Conservation (phyloP, 257 asterid species). For the Verbena officinalis region DNA sequence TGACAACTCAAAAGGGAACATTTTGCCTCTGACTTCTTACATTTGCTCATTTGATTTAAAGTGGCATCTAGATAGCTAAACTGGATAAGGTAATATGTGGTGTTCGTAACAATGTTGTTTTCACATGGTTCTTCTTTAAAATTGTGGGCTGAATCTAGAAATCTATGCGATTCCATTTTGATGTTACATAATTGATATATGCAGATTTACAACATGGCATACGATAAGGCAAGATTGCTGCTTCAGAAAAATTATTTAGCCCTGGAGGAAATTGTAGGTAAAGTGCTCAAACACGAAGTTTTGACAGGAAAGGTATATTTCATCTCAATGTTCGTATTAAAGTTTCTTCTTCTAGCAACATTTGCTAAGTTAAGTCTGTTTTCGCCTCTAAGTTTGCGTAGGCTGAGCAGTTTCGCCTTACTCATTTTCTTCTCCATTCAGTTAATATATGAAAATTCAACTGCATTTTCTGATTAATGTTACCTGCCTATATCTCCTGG, state of each 20-base stretch:
- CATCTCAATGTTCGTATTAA: background rate
- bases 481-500: background rate
- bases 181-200: slow-evolving; percentile 25
- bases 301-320: slow-evolving; percentile 78
- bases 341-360: slow-evolving; percentile 2
- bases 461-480: background rate
- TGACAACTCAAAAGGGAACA: slow-evolving; percentile 1
- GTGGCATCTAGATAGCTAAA: slow-evolving; percentile 8
- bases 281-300: slow-evolving; percentile 77
- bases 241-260: slow-evolving; percentile 64
- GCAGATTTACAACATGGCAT: slow-evolving; percentile 84
- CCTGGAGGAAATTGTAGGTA: slow-evolving; percentile 88
- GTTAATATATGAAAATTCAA: background rate
- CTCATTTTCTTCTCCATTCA: slow-evolving; percentile 18
- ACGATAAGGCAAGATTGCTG: slow-evolving; percentile 74
- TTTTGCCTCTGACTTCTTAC: background rate
- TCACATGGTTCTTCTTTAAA: slow-evolving; percentile 14
- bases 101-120: no score
- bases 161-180: slow-evolving; percentile 15
- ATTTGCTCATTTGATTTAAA: slow-evolving; percentile 4
- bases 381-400: background rate
- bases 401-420: background rate
- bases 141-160: slow-evolving; percentile 12
- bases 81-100: slow-evolving; percentile 9
- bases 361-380: slow-evolving; percentile 13